Conservation (phyloP, 495 filamentous ascomycete species). For the Chaetomium tenue region DNA sequence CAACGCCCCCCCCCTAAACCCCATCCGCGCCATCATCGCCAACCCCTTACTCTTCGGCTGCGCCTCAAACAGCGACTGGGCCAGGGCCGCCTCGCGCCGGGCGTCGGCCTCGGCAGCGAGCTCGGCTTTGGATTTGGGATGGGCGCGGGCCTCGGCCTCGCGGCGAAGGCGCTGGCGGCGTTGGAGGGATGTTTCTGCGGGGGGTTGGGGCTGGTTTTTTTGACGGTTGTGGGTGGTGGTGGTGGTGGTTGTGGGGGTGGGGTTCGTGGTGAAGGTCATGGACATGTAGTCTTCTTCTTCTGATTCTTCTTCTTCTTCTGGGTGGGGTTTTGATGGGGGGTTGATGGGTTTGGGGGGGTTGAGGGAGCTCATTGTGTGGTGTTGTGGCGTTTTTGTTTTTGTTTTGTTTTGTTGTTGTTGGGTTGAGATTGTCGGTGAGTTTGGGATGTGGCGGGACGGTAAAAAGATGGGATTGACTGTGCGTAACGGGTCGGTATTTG, state of each 20-base stretch:
- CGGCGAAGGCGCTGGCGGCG: slow-evolving; percentile 54
- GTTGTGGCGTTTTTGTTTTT: neutral
- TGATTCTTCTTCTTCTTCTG: slow-evolving; percentile 9
- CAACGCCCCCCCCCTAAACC: slow-evolving; percentile 77
- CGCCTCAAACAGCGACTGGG: slow-evolving; percentile 58
- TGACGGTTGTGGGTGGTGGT: neutral
- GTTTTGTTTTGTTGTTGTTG: neutral
- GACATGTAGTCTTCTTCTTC: slow-evolving; percentile 66
- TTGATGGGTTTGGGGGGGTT: neutral
- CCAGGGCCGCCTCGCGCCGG: slow-evolving; percentile 71
- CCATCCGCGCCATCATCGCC: slow-evolving; percentile 95
- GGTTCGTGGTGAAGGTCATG: slow-evolving; percentile 56
- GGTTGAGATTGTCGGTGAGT: neutral
- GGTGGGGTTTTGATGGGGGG: neutral
- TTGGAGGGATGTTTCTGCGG: slow-evolving; percentile 55
- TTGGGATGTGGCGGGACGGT: neutral
- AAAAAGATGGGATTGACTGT: neutral
- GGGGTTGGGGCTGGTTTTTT: too few relatives aligned
- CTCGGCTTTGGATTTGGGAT: slow-evolving; percentile 78
- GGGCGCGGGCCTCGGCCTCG: slow-evolving; percentile 59
- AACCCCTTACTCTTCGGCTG: slow-evolving; percentile 68
- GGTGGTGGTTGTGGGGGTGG: slow-evolving; percentile 12
- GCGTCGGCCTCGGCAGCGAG: slow-evolving; percentile 64
- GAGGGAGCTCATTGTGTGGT: slow-evolving; percentile 1
- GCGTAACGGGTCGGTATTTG: neutral